Evolutionary conservation across 768 basidiomycete genomes (phyloP).

Genomic region (Tricholoma terreum): DNA sequence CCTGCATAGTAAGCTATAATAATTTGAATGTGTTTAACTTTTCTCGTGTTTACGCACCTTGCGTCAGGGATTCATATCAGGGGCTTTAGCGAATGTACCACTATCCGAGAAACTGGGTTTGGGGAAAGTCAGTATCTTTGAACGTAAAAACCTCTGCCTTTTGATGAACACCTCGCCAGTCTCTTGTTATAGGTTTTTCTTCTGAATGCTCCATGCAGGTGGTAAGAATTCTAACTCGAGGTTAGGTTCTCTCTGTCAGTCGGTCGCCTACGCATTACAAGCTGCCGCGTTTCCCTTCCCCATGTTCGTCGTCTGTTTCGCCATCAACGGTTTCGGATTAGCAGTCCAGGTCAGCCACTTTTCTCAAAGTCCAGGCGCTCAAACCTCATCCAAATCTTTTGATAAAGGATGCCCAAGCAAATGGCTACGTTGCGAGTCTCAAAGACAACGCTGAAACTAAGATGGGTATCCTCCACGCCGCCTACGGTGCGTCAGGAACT

Average conservation of each 20-base stretch:
- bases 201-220: not conserved
- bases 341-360: slow-evolving; percentile 29
- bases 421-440: slow-evolving; percentile 63
- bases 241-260: slow-evolving; percentile 41
- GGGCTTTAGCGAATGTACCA: slow-evolving; percentile 26
- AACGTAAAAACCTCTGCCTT: not conserved
- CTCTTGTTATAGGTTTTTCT: slow-evolving; percentile 21
- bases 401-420: slow-evolving; percentile 65
- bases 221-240: not conserved
- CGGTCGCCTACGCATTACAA: slow-evolving; percentile 44
- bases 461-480: slow-evolving; percentile 68
- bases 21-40: too few species aligned
- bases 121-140: slow-evolving; percentile 21
- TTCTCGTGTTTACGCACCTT: too few species aligned
- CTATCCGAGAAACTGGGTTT: slow-evolving; percentile 26
- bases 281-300: slow-evolving; percentile 53
- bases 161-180: slow-evolving; percentile 8
- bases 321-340: slow-evolving; percentile 29
- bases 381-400: not conserved
- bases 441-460: slow-evolving; percentile 55
- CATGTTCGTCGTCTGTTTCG: slow-evolving; percentile 38
- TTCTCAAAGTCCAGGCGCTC: not conserved
- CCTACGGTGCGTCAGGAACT: slow-evolving; percentile 48
- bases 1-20: slow-evolving; percentile 39
- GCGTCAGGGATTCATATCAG: slow-evolving; percentile 26